Evolutionary conservation across 371 early-diverging fungal species (phyloP), one percentile per base, ranked within the genome.

Genomic region (Mortierella sp.): DNA sequence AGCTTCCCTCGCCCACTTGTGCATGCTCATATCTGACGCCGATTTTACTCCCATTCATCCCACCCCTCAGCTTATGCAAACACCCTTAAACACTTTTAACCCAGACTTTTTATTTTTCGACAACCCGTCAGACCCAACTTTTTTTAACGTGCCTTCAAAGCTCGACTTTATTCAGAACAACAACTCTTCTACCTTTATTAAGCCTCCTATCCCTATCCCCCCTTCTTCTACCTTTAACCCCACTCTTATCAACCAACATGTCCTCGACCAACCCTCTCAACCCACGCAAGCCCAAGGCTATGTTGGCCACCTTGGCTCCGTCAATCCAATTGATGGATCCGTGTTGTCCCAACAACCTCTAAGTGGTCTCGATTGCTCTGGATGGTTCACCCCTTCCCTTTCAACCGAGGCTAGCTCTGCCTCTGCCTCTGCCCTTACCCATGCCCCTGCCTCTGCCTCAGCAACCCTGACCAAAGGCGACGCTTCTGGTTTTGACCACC

Each of bases 11-110:
- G 79, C 75, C 71, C 74, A 76, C 77, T 46, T 78, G 83, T 83
- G 83, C 79, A 83, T 83, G 83, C 76, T 79, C 79, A 79, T 83
- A 74, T 79, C 63, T 83, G 83, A 78, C 83, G 77, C 76, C 79
- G 49, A 63, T 41, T 76, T 83, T 76, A 73, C 29, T 72, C 79
- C 68, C n/a, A 49, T 71, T 77, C 72, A 54, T 41, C 16, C 70
- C 41, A 44, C 75, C 70, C 75, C 51, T 4, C 74, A 74, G 74
- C 70, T 60, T 79, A 79, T 79, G 79, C 79, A 74, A 79, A 70
- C 38, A 32, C 75, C 46, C 70, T 71, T 48, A 49, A 79, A 79
- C 75, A 79, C 79, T 75, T 79, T 74, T 79, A 70, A 75, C 70
- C 58, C 79, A 55, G 75, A 54, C 54, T 74, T 44, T 43, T 75